These are phyloP conservation scores for Lactarius hatsudake DNA, from an alignment of 768 basidiomycete species.

Conservation along the genomic window DNA sequence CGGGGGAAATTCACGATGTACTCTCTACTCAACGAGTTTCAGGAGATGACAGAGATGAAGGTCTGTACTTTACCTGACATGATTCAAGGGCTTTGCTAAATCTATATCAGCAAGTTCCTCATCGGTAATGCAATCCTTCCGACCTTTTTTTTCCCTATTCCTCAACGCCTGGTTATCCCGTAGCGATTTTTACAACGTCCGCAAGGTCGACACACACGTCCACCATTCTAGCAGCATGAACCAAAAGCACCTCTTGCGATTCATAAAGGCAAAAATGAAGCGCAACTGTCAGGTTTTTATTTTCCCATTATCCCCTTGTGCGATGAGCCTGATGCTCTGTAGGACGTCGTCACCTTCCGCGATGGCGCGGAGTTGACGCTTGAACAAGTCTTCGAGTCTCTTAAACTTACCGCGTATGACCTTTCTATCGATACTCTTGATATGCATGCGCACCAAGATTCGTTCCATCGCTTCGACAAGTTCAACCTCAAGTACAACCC, in stretches of 20 bases:
- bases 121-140: constrained; percentile 50
- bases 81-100: neutral
- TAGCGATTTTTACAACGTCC: constrained; percentile 97
- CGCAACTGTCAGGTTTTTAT: constrained; percentile 67
- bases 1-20: constrained; percentile 95
- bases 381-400: constrained; percentile 91
- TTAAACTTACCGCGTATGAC: constrained; percentile 94
- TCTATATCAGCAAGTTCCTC: constrained; percentile 63
- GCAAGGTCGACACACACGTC: constrained; percentile 98
- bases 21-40: constrained; percentile 84
- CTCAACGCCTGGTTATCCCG: neutral
- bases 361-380: constrained; percentile 88
- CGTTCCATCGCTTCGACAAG: constrained; percentile 98
- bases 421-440: constrained; percentile 98
- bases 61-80: constrained; percentile 42
- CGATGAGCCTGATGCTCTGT: neutral
- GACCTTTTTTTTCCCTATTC: neutral
- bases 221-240: constrained; percentile 99
- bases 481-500: constrained; percentile 98
- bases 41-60: constrained; percentile 97
- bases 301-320: neutral
- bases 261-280: constrained; percentile 99
- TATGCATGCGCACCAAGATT: constrained; percentile 98
- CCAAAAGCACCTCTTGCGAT: constrained; percentile 95
- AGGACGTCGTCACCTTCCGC: constrained; percentile 96